Base-by-base conservation (phyloP, 768 basidiomycete genomes). In the Imleria badia region DNA sequence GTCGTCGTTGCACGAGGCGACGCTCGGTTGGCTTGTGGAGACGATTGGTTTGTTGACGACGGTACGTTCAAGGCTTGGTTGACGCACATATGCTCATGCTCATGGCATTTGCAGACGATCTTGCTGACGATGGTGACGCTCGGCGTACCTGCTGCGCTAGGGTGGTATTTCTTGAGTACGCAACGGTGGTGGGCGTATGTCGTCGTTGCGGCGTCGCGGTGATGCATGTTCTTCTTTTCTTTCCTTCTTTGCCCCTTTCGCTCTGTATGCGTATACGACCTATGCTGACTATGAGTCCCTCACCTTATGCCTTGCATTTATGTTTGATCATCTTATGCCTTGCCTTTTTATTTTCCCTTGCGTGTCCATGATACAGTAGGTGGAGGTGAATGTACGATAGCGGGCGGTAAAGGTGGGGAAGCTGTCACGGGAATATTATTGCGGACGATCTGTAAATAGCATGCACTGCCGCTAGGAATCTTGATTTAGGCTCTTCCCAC, bases 11-110 rank as follows among this genome's bases (percentile, higher is more conserved):
- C 55, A 65, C 31, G 68, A 65, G 0, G 69, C 59, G 20, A 71
- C 64, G n/a, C 56, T 68, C 5, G 64, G 69, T 39, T 44, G 69
- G 13, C 50, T 66, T 5, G 56, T 41, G 29, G 65, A 66, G n/a
- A 55, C 50, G 17, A 60, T 68, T 6, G 65, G 65, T 3, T 23
- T 66, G 15, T 6, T 60, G 36, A 40, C 10, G 6, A 68, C 66
- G 48, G 57, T 23, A 5, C 41, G 52, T 23, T 12, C 9, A 41
- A 15, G 5, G 8, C 48, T 29, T 29, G 5, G 34, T 20, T 30
- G 43, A 40, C n/a, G 17, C 19, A n/a, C n/a, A n/a, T n/a, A n/a
- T n/a, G n/a, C n/a, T n/a, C n/a, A n/a, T n/a, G n/a, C n/a, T n/a
- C n/a, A n/a, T n/a, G n/a, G 15, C 13, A 13, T 38, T 17, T 19